Base-by-base conservation (phyloP, 345 rosid genomes). In the Garcia nutans region DNA sequence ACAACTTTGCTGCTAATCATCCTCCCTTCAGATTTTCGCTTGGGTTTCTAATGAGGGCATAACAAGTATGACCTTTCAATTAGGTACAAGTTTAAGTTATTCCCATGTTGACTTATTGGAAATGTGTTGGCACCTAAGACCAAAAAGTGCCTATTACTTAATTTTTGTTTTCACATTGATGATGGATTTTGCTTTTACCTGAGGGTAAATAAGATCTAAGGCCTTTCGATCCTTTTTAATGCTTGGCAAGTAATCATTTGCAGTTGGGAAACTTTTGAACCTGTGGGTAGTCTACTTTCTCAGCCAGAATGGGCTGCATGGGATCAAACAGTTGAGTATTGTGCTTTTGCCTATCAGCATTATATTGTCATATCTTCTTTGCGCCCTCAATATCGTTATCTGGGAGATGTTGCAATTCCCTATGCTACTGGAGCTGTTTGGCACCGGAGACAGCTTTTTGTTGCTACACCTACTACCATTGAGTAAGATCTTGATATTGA, bases 251-350 rank as follows among this genome's bases (percentile, higher is more conserved):
- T 67, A 82, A 65, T 68, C 49, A 76, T 81, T 58, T 83, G 89
- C 87, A 93, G 99, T 79, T 96, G 99, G 99, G 99, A 93, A 82
- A 93, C 88, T 82, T 96, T 93, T 84, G 91, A 92, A 84, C 97
- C 99, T 52, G 95, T 96, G 50, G 97, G 99, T 76, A 90, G 86
- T 74, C 86, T 96, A 84, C 93, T 96, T 88, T 97, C 98, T 87
- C 99, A 93, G 85, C 99, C 98, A 75, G 99, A 96, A 75, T 96
- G 98, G 98, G 87, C 99, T 65, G 98, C 98, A 70, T 96, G 99
- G 99, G 99, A 96, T 85, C 92, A 92, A 84, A 96, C 97, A 64
- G 99, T 93, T 77, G 99, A 96, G 82, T 91, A 96, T 80, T 96
- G 98, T 85, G 99, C 99, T 20, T 92, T 96, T 84, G 97, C 95